phyloP scores from a whole-genome alignment of 1,284 basidiomycete species.

The Trichosporon asahii region DNA sequence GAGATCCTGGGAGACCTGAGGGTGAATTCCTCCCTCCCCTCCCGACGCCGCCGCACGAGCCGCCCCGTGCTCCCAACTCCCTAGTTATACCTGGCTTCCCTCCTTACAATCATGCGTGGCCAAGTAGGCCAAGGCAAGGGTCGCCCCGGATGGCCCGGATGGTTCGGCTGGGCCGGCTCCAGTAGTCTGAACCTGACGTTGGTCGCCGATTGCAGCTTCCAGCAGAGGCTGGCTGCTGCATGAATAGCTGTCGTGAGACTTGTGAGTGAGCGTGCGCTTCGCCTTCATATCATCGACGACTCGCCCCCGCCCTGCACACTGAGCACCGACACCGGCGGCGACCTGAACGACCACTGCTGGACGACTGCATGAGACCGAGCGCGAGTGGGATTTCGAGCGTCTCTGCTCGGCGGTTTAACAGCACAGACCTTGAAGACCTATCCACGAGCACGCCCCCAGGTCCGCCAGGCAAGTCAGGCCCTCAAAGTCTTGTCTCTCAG shows the following conservation, averaged over 20 bases:
- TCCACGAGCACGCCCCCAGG: neutral
- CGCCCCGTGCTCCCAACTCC: neutral
- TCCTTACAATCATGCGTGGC: neutral
- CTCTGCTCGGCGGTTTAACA: slow-evolving; percentile 4
- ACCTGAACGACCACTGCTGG: neutral
- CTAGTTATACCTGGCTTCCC: neutral
- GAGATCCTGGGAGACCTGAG: neutral
- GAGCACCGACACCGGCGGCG: neutral
- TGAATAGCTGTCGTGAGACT: neutral
- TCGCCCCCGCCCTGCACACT: neutral
- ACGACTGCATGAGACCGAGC: neutral
- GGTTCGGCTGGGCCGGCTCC: neutral
- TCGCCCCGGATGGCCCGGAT: neutral
- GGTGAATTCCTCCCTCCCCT: neutral
- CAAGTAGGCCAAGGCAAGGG: slow-evolving; percentile 5
- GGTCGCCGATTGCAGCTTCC: neutral
- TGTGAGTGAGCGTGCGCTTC: neutral
- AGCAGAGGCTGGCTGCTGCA: neutral
- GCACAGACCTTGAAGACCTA: slow-evolving; percentile 4
- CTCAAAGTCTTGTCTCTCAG: neutral
- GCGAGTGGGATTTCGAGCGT: neutral
- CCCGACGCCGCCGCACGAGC: slow-evolving; percentile 8
- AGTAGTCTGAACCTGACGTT: neutral
- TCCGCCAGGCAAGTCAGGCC: neutral
- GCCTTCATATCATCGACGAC: neutral